phyloP scores from a whole-genome alignment of 2,329 filamentous ascomycete species.

The Chrysoporthe austroafricana region DNA sequence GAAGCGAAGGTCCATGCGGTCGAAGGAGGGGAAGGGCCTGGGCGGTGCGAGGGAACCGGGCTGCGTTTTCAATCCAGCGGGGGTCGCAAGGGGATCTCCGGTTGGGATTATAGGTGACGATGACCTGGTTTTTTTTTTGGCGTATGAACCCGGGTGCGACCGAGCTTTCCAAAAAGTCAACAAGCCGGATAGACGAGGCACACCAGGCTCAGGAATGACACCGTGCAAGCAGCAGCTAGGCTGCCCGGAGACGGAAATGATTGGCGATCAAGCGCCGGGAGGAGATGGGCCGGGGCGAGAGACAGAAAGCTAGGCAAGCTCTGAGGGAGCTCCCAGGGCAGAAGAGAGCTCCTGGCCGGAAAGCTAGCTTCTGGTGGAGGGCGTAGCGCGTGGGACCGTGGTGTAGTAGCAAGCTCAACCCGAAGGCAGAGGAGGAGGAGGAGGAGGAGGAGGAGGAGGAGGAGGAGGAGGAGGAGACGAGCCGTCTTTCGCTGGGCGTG shows the following conservation, averaged over 20 bases:
- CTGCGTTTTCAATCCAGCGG: neutral
- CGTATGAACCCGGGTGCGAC: neutral
- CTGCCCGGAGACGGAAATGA: slow-evolving; percentile 14
- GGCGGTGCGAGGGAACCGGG: neutral
- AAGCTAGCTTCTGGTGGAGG: too few relatives aligned
- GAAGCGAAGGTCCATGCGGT: neutral
- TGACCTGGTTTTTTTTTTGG: neutral
- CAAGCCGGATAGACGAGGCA: slow-evolving; percentile 17
- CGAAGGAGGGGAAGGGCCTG: neutral
- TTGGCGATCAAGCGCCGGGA: slow-evolving; percentile 18
- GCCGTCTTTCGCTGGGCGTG: neutral
- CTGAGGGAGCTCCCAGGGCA: neutral
- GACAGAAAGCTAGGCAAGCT: neutral
- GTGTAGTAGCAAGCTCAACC: too few relatives aligned
- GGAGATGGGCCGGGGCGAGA: slow-evolving; percentile 8
- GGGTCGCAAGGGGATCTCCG: slow-evolving; percentile 1
- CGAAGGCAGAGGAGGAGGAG: slow-evolving; percentile 5
- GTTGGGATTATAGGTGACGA: slow-evolving; percentile 1
- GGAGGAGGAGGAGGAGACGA: neutral
- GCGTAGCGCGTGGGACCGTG: too few relatives aligned
- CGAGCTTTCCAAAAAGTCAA: neutral
- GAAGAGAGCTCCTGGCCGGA: neutral
- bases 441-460: slow-evolving; percentile 8
- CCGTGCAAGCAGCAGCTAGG: slow-evolving; percentile 12
- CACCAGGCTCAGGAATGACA: slow-evolving; percentile 17